Percentiles rank a stretch among this genome's conserved stretches.
These are phyloP conservation scores for Erysimum cheiranthoides DNA, from an alignment of 345 rosid genomes.

Conservation along the genomic window DNA sequence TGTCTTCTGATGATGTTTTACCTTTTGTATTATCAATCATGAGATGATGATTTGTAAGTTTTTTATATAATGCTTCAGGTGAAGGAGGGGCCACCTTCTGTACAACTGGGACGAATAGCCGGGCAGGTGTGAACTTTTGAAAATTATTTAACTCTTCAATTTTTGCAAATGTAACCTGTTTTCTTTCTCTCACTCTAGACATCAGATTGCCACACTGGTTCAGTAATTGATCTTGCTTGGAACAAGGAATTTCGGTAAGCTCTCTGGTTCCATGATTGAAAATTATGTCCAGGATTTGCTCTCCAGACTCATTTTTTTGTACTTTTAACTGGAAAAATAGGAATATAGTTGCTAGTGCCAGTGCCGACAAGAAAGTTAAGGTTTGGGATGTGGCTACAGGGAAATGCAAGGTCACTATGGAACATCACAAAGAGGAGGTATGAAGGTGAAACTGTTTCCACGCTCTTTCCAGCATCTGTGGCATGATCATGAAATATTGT, in stretches of 20 bases:
- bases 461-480: neutral
- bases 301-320: neutral
- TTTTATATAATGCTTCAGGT: constrained; percentile 51
- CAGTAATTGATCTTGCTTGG: constrained; percentile 93
- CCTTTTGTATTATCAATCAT: neutral
- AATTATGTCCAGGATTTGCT: neutral
- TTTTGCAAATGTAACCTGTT: neutral
- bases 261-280: constrained; percentile 21
- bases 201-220: constrained; percentile 75
- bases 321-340: constrained; percentile 46
- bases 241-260: constrained; percentile 79
- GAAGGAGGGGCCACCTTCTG: constrained; percentile 69
- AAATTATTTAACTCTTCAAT: neutral
- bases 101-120: constrained; percentile 60
- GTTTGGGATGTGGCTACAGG: constrained; percentile 82
- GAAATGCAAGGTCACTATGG: constrained; percentile 70
- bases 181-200: constrained; percentile 50
- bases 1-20: neutral
- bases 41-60: constrained; percentile 12
- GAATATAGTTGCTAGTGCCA: constrained; percentile 89
- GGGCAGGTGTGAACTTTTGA: constrained; percentile 46
- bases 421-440: constrained; percentile 78
- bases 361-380: constrained; percentile 78
- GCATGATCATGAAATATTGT: constrained; percentile 11
- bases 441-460: constrained; percentile 28